A percentile compares a stretch with the other conserved stretches of the same genome.
phyloP scores from a whole-genome alignment of 192 early-diverging fungal species.

The Coemansia sp. region DNA sequence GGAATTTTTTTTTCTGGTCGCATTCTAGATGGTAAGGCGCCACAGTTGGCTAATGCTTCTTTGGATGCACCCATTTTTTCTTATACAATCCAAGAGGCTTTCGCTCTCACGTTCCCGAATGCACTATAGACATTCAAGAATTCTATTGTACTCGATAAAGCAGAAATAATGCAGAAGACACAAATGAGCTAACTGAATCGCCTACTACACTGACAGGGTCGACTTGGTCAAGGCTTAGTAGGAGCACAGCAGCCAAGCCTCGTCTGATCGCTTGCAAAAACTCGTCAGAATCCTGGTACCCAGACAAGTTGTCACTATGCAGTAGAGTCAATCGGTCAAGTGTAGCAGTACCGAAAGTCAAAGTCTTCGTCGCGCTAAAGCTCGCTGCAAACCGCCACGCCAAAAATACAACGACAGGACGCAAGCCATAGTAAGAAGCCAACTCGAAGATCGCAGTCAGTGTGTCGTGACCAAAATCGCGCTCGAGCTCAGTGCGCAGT shows the following conservation, averaged over 20 bases:
- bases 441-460: conserved; percentile 19
- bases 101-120: neutral
- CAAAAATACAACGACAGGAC: conserved; percentile 21
- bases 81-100: neutral
- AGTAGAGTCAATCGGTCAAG: conserved; percentile 14
- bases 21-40: neutral
- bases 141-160: neutral
- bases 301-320: conserved; percentile 16
- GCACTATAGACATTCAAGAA: conserved; percentile 5
- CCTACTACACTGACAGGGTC: conserved; percentile 14
- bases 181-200: conserved; percentile 10
- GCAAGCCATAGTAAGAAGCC: conserved; percentile 35
- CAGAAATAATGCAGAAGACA: conserved; percentile 2
- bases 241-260: conserved; percentile 15
- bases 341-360: neutral
- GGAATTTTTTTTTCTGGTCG: no score
- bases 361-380: conserved; percentile 1
- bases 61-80: neutral
- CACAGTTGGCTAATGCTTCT: neutral
- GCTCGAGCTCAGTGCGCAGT: neutral
- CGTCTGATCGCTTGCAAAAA: neutral
- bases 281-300: neutral
- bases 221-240: conserved; percentile 23
- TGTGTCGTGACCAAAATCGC: neutral
- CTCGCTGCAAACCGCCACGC: conserved; percentile 15